Base-by-base conservation (phyloP, 176 grass and related monocot genomes). In the Hsuehochloa calcarea region DNA sequence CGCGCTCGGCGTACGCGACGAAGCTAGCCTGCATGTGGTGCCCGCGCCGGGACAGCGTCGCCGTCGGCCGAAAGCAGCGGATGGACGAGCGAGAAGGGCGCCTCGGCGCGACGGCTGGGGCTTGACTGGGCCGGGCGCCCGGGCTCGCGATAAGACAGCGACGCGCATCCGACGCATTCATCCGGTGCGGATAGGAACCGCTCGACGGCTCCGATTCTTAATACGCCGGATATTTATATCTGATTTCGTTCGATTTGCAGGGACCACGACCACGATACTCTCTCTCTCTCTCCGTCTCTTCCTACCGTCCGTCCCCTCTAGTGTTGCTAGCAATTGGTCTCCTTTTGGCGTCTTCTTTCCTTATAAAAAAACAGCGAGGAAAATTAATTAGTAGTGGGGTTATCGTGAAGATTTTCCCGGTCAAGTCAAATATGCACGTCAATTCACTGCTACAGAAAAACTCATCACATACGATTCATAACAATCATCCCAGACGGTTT, bases 101-200 rank as follows among this genome's bases (percentile, higher is more conserved):
- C 49, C 22, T 46, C 61, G 15, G 37, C 47, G 52, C 55, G 65
- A n/a, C 80, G 23, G 63, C 6, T 72, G 60, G 22, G 47, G 35
- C 19, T 37, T 56, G 60, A 61, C 19, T 43, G 19, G 65, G 8
- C 47, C 8, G 64, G 41, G 64, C 63, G 77, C 43, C 47, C 8
- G 64, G 41, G 64, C 63, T 82, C 43, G 72, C 83, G 75, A 88
- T 91, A 88, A 88, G 89, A 88, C 40, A 60, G 52, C 43, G 85
- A 91, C 84, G 71, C 44, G 65, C 87, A 80, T 87, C 69, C 86
- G 43, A 39, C 80, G 62, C 47, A 52, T 55, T 0, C 23, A 90
- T 90, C 88, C 27, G 84, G 56, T 65, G 40, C 65, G 60, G 89
- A 87, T 45, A 46, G 62, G 25, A 71, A 70, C 34, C 60, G 19